Percentiles rank a stretch among this genome's conserved stretches.
These are phyloP conservation scores for Hypomyces rosellus DNA, from an alignment of 2,329 filamentous ascomycete genomes.

Conservation along the genomic window DNA sequence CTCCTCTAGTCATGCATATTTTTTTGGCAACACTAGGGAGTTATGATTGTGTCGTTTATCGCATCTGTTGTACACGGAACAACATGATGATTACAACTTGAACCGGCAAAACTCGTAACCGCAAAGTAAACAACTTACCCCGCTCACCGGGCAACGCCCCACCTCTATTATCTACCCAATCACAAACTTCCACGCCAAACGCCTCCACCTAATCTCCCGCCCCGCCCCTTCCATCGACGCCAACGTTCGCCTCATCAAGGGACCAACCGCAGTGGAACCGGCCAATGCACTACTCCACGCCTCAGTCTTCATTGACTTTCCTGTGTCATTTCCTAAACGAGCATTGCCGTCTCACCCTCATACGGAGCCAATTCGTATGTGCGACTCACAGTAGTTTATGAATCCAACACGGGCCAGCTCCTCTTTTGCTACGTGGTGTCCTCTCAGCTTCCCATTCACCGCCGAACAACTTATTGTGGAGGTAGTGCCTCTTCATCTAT, in stretches of 20 bases:
- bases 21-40: too few relatives aligned
- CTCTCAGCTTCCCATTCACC: constrained; percentile 6
- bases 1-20: too few relatives aligned
- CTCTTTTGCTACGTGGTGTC: constrained; percentile 5
- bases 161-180: constrained; percentile 2
- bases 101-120: constrained; percentile 22
- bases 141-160: constrained; percentile 15
- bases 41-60: not conserved
- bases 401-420: too few relatives aligned
- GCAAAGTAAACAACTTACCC: constrained; percentile 23
- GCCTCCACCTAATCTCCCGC: not conserved
- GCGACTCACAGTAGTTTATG: not conserved
- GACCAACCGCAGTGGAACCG: too few relatives aligned
- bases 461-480: not conserved
- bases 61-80: not conserved
- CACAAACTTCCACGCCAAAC: not conserved
- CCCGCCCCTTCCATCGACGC: not conserved
- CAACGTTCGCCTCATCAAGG: not conserved
- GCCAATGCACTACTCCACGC: too few relatives aligned
- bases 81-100: not conserved
- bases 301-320: too few relatives aligned
- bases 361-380: not conserved
- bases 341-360: not conserved
- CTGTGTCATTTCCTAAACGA: too few relatives aligned
- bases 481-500: not conserved